Evolutionary conservation across 768 basidiomycete genomes (phyloP).

Genomic region (Tulasnella sp.): DNA sequence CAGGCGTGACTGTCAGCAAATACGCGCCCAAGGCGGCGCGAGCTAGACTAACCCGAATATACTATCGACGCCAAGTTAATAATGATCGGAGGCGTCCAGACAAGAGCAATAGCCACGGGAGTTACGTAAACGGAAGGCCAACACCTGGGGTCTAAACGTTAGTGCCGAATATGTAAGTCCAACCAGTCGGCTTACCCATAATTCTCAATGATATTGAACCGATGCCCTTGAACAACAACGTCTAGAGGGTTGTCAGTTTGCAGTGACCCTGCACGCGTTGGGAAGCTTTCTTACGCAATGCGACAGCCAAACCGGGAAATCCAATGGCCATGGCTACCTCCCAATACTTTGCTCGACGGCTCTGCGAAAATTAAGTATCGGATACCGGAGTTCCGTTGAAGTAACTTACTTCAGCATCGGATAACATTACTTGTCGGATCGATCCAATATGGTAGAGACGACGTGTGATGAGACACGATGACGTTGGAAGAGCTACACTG

Average conservation of each 20-base stretch:
- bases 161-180: too few species aligned
- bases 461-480: slow-evolving; percentile 43
- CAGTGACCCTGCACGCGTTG: slow-evolving; percentile 40
- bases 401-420: too few species aligned
- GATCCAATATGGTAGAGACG: slow-evolving; percentile 46
- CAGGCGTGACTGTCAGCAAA: too few species aligned
- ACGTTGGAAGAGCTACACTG: slow-evolving; percentile 44
- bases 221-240: not conserved
- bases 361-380: slow-evolving; percentile 28
- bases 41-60: slow-evolving; percentile 34
- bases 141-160: slow-evolving; percentile 42
- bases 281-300: slow-evolving; percentile 38
- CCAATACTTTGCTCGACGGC: not conserved
- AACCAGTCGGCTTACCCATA: too few species aligned
- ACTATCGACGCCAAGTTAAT: slow-evolving; percentile 33
- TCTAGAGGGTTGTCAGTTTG: not conserved
- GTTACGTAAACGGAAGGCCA: slow-evolving; percentile 40
- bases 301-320: slow-evolving; percentile 47
- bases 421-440: slow-evolving; percentile 28
- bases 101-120: slow-evolving; percentile 33
- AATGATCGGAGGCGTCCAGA: slow-evolving; percentile 34
- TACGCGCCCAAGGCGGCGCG: too few species aligned
- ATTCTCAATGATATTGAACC: not conserved
- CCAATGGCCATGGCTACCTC: slow-evolving; percentile 32
- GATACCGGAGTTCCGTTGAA: too few species aligned